Evolutionary conservation across 2,329 filamentous ascomycete species (phyloP), one percentile per base, ranked within the genome.

Genomic region (Grosmannia serpens): DNA sequence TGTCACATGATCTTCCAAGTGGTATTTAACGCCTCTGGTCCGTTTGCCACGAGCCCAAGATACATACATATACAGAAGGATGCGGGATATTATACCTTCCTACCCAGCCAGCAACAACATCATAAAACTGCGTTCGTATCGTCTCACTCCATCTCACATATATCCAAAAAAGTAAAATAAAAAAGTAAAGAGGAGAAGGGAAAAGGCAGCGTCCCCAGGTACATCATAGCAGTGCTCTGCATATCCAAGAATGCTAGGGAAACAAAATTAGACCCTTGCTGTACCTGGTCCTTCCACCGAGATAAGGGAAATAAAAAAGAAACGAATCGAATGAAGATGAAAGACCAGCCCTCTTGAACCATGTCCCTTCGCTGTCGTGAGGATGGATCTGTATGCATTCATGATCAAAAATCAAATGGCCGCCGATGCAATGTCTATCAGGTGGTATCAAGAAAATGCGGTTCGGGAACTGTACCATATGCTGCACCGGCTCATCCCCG

Each of bases 371-470:
- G 44, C 44, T 13, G 22, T 47, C 44, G n/a, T 47, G 44, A n/a
- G 22, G 44, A 22, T 24, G 44, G 44, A 15, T 47, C 5, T 47
- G 44, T 7, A 55, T 47, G 53, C 41, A 55, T 55, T 47, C 53
- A 41, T 55, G 24, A 55, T 55, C 26, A 31, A 53, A 52, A 55
- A 54, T 31, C 38, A 47, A 26, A 47, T 13, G 33, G 15, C 53
- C 38, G 38, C 53, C 41, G 13, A 55, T 55, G 53, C 53, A 47
- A 55, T 15, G 53, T 55, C 53, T 55, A 55, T 47, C 38, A 27
- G 22, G 38, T 55, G 29, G 29, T 55, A 27, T 55, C 53, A 17
- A 15, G 24, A 27, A n/a, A 26, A n/a, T n/a, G 27, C 49, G 27
- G 26, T 38, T 38, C 15, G 35, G 35, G 1, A 38, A 38, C 35